Conservation (phyloP, 225 moss, liverwort and hornwort genomes). For the Antitrichia curtipendula region DNA sequence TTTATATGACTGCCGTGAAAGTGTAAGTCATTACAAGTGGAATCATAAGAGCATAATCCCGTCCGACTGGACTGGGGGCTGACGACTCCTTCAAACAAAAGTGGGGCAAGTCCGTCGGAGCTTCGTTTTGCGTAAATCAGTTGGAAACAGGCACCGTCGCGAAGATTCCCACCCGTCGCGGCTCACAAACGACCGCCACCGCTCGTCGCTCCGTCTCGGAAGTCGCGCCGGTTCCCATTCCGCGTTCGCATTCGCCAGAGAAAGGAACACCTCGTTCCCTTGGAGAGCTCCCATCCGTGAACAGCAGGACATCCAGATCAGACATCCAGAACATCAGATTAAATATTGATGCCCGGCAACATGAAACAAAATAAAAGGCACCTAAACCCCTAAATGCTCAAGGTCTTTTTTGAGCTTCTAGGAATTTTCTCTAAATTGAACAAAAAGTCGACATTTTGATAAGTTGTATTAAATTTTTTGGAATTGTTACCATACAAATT, state of each 20-base stretch:
- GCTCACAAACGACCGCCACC: background rate
- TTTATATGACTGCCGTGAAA: background rate
- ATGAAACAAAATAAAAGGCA: too few relatives aligned
- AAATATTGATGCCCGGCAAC: too few relatives aligned
- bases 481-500: too few relatives aligned
- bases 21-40: background rate
- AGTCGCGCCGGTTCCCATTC: background rate
- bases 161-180: background rate
- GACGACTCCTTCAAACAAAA: background rate
- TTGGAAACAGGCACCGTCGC: background rate
- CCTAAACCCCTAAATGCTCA: too few relatives aligned
- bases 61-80: background rate
- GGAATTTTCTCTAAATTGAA: too few relatives aligned
- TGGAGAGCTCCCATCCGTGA: background rate
- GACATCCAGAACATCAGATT: too few relatives aligned
- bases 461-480: too few relatives aligned
- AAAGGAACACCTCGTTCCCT: background rate
- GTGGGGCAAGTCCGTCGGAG: background rate
- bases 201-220: background rate
- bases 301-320: too few relatives aligned
- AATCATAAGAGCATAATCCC: background rate
- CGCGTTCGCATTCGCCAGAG: background rate
- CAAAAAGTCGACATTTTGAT: too few relatives aligned
- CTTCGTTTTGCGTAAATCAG: background rate
- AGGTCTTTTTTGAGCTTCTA: too few relatives aligned